Evolutionary conservation across 192 early-diverging fungal genomes (phyloP), one percentile per base, ranked within the genome.

Genomic region (Backusella psychrophila): DNA sequence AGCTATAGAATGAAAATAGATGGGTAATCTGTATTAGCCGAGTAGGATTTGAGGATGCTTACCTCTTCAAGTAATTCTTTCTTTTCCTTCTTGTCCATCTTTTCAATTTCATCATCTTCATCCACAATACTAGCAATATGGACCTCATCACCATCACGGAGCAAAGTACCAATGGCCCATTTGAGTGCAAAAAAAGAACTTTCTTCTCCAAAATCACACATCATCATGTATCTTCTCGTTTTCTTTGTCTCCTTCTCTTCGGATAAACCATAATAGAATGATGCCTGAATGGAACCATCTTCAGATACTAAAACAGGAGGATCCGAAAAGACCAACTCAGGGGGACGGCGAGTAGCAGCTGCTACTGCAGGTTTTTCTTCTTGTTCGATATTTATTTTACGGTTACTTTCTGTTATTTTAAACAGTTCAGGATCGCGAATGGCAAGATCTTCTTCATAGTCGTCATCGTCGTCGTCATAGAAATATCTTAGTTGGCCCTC

Each of bases 131-230:
- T 84, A 15, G 81, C 83, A 0, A 88, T 76, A 63, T 88, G 82
- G 66, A 88, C 23, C 35, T 81, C 83, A 56, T 88, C 87, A 12
- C 85, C 85, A 44, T 77, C 85, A 29, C 87, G 81, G 17, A 88
- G 81, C 21, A 88, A 76, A 1, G 87, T 86, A 2, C 81, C 82
- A 66, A 85, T 84, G 3, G 87, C 81, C 84, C 84, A 88, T 34
- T 85, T 78, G 34, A 84, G 83, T 3, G 87, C 87, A 79, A 85
- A 82, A 72, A 81, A 78, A 29, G 29, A 29, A 74, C 84, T 85
- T 73, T 84, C 83, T 21, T 83, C 82, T 17, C 83, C 80, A 59
- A 85, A 80, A 75, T 88, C 87, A 6, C 77, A 84, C 35, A 82
- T 81, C 15, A 88, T 82, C 75, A 88, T 77, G 33, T 88, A 88